Evolutionary conservation across 2,329 filamentous ascomycete genomes (phyloP), one percentile per base, ranked within the genome.

Genomic region (Venturia oleaginea): DNA sequence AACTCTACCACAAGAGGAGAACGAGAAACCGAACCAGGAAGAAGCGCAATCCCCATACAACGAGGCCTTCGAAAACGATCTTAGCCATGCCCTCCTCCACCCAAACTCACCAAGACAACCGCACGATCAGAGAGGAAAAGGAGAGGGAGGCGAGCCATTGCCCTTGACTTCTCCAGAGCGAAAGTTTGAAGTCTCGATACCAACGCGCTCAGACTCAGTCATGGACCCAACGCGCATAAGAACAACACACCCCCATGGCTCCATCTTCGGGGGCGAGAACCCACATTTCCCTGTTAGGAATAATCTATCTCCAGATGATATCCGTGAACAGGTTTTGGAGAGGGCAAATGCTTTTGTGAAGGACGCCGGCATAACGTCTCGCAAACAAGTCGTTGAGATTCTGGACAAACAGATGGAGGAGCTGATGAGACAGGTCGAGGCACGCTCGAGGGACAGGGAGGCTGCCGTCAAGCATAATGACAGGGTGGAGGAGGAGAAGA

Each of bases 381-480:
- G 34, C 10, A 51, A 57, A 48, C 37, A 30, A 34, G 2, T 48
- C 5, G 17, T 40, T 10, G 61, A 48, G 17, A 27, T 27, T 8
- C 34, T 64, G 51, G 43, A 43, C 2, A 57, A 38, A 38, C 27
- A 48, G 27, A 43, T 60, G 24, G 64, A 27, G 34, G 19, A 30
- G n/a, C 13, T 59, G 62, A 34, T 64, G 48, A 32, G n/a, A 19
- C 32, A 59, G 62, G 60, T 46, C 24, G 51, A 59, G 38, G 61
- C 17, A n/a, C 30, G 32, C 48, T 46, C 34, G 27, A 59, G 40
- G 62, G 30, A 38, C 22, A 42, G 64, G 62, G 66, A 75, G 73
- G 34, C 76, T 69, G 66, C 74, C 75, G 68, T 76, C 73, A 68
- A 76, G 74, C 54, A 75, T 69, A 24, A 75, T 75, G 59, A 76